Base-by-base conservation (phyloP, 2,329 filamentous ascomycete genomes). In the Didymosphaeria variabile region DNA sequence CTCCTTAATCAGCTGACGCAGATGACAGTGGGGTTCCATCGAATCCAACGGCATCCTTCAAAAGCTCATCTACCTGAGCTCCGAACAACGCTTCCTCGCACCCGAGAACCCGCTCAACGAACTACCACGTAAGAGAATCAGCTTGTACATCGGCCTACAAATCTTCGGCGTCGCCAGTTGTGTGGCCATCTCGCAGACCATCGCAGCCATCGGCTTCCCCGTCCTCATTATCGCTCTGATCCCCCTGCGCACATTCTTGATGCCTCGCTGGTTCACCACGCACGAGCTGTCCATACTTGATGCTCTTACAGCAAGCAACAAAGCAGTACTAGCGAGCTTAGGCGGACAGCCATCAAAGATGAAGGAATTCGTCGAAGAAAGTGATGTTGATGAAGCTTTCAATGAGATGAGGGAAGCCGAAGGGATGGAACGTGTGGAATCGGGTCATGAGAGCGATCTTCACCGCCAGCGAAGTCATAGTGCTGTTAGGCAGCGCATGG, bases 131-230 rank as follows among this genome's bases (percentile, higher is more conserved):
- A 74, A 72, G 13, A 82, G 83, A 46, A 84, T 87, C 31, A 57
- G 74, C 26, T 78, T 82, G 13, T 87, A 82, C 68, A 78, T 86
- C 10, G 76, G 74, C 21, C 79, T 84, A 31, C 84, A 87, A 66
- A 64, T 83, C 3, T 51, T 83, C 9, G 81, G 80, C 2, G 83
- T 87, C 15, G 79, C 79, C 0, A 79, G 80, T 23, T 83, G 80
- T 36, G 83, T 87, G 1, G 85, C 83, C 1, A 83, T 87, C 50
- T 85, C 84, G 0, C 84, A 87, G 67, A 87, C 85, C 0, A 83
- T 87, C 13, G 85, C 83, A 0, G 85, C 85, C 0, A 85, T 87
- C 32, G 83, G 84, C 0, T 87, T 87, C 64, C 85, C 86, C 0
- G 79, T 87, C 19, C 75, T 87, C 46, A 86, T 87, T 63, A 82